phyloP scores from a whole-genome alignment of 192 early-diverging fungal genomes.

The Linnemannia elongata region DNA sequence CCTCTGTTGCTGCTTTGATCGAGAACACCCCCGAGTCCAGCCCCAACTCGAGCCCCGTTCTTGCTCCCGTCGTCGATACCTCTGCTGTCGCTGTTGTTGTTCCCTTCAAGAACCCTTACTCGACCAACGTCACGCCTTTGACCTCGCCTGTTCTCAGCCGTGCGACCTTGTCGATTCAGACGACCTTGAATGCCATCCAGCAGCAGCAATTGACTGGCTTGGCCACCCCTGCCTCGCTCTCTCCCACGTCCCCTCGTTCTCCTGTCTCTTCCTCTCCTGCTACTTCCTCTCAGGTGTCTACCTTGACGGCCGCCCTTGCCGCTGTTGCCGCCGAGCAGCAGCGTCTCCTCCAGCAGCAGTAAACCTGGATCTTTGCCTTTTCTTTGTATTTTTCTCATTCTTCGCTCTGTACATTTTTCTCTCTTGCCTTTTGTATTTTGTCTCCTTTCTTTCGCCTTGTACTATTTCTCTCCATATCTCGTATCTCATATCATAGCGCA shows the following conservation, averaged over 20 bases:
- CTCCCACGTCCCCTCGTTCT: conserved; percentile 36
- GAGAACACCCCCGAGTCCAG: conserved; percentile 49
- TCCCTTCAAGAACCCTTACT: conserved; percentile 22
- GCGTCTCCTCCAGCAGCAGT: conserved; percentile 12
- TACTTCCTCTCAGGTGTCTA: conserved; percentile 33
- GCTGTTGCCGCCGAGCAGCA: conserved; percentile 51
- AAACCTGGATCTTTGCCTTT: neutral
- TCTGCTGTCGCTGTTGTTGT: neutral
- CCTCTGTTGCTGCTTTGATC: neutral
- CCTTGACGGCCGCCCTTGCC: conserved; percentile 49
- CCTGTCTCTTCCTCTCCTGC: neutral
- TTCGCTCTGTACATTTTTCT: conserved; percentile 6
- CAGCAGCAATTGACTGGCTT: conserved; percentile 23
- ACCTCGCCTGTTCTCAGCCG: conserved; percentile 37
- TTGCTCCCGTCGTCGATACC: conserved; percentile 12
- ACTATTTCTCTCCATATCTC: neutral
- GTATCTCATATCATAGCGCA: neutral
- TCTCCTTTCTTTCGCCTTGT: conserved; percentile 9
- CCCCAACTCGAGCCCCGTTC: conserved; percentile 48
- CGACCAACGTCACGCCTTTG: conserved; percentile 36
- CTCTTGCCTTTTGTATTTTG: conserved; percentile 8
- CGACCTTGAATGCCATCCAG: conserved; percentile 15
- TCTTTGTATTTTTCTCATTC: neutral
- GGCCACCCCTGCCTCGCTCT: conserved; percentile 49
- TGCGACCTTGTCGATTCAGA: conserved; percentile 45